Percentiles rank a stretch among this genome's conserved stretches.
Conservation (phyloP, 129 eudicot genomes). For the Pittosporum tobira region DNA sequence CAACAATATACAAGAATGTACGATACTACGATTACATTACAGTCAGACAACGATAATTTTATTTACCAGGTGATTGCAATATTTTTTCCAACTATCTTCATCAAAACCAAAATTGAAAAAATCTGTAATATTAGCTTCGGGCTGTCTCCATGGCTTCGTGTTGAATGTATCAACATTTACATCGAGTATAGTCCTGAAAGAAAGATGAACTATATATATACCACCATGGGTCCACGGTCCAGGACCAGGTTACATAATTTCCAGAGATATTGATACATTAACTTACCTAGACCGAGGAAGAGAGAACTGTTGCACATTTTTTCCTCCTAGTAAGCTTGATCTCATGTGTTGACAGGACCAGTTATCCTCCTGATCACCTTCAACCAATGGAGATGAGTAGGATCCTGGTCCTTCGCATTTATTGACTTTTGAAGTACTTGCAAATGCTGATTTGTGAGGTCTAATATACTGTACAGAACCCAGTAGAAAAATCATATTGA, state of each 20-base stretch:
- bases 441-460: conserved; percentile 21
- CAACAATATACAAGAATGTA: background rate
- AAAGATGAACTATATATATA: too few relatives aligned
- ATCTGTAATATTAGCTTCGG: conserved; percentile 58
- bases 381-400: conserved; percentile 13
- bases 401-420: conserved; percentile 22
- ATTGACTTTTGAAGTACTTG: conserved; percentile 22
- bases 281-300: conserved; percentile 53
- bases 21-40: background rate
- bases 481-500: conserved; percentile 3
- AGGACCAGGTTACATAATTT: too few relatives aligned
- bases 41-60: conserved; percentile 5
- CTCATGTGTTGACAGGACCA: conserved; percentile 21
- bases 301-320: conserved; percentile 36
- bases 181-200: conserved; percentile 64
- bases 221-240: too few relatives aligned
- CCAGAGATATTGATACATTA: too few relatives aligned
- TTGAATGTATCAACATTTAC: conserved; percentile 50
- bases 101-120: conserved; percentile 69
- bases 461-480: conserved; percentile 32
- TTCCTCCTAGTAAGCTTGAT: conserved; percentile 23
- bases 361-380: conserved; percentile 28
- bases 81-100: conserved; percentile 63
- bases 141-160: conserved; percentile 57
- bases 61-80: conserved; percentile 60